Evolutionary conservation across 2,329 filamentous ascomycete genomes (phyloP).

Genomic region (Pyricularia sp.): DNA sequence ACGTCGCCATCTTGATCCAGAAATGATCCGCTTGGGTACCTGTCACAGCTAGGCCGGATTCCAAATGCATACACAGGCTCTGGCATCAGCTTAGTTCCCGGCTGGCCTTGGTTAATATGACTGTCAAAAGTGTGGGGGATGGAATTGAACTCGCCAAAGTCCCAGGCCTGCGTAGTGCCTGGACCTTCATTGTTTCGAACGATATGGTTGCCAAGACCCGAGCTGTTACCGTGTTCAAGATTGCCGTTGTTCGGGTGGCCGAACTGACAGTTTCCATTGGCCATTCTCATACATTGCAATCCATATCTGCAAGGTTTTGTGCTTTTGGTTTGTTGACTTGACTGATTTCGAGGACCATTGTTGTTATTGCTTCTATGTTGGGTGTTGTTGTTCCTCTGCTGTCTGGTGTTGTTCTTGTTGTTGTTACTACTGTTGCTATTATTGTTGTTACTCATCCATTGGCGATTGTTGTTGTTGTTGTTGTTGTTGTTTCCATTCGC

Average conservation of each 20-base stretch:
- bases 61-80: neutral
- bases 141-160: neutral
- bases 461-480: conserved; percentile 16
- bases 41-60: neutral
- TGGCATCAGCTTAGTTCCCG: neutral
- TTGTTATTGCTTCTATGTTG: neutral
- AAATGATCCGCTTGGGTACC: neutral
- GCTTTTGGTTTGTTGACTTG: neutral
- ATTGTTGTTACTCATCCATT: conserved; percentile 10
- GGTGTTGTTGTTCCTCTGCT: conserved; percentile 3
- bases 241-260: conserved; percentile 3
- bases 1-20: conserved; percentile 6
- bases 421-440: conserved; percentile 9
- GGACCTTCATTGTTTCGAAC: neutral
- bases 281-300: neutral
- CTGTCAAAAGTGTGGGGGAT: neutral
- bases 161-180: neutral
- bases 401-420: conserved; percentile 3
- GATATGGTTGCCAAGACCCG: neutral
- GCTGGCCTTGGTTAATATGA: neutral
- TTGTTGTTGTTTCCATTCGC: conserved; percentile 15
- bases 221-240: conserved; percentile 2
- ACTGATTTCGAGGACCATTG: neutral
- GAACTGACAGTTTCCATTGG: conserved; percentile 3
- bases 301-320: neutral